Base-by-base conservation (phyloP, 2,329 filamentous ascomycete species). In the Fusarium ramigenum region DNA sequence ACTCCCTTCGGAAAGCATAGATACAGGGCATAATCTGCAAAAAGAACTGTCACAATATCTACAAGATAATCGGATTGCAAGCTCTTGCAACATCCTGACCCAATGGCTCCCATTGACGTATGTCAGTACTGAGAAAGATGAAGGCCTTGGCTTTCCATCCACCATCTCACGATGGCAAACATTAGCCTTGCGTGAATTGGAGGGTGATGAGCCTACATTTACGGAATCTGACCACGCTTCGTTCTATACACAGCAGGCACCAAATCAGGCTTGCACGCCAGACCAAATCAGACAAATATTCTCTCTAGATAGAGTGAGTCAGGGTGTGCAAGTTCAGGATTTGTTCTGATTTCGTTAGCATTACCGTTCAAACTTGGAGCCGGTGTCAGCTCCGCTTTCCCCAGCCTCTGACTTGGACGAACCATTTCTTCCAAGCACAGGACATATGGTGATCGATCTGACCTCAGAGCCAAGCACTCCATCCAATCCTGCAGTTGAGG, bases 381-480 rank as follows among this genome's bases (percentile, higher is more conserved):
- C 69, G 28, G 21, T 82, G 9, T 80, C 77, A 14, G 78, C 76
- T 18, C 80, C 77, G 6, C 65, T 82, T 11, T 80, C 79, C 21
- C 79, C 79, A 12, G 44, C 74, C 5, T 77, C 74, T 8, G 74
- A 73, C 11, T 8, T 46, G 12, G 61, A 60, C 21, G 63, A 59
- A 12, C 57, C 61, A 2, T 80, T 77, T 56, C 34, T 79, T n/a
- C 80, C 78, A 2, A 46, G 63, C 12, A 43, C 57, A 3, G 62
- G 68, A 2, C 66, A 66, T 30, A 67, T 73, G 10, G 21, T 73
- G 7, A 75, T 83, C 7, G 78, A 80, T 40, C 60, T 80, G 2
- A 78, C 78, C 34, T 81, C 80, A 1, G 80, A 81, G 5, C 79
- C 82, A 18, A 66, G 47, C 19, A 82, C 73, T 28, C 79, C 80